Evolutionary conservation across 2,329 filamentous ascomycete species (phyloP).

Genomic region (Nemania bipapillata): DNA sequence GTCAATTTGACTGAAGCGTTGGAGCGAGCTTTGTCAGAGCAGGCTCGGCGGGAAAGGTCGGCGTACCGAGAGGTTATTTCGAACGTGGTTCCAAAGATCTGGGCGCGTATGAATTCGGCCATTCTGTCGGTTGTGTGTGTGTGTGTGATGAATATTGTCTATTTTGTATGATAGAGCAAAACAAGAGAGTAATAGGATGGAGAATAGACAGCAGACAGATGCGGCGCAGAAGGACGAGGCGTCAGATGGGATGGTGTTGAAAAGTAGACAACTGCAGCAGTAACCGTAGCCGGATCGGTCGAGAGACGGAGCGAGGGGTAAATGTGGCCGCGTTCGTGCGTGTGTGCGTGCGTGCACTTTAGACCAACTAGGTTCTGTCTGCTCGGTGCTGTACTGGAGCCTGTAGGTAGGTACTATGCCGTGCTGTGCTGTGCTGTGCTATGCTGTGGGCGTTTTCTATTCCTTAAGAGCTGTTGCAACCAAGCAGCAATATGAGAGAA

Average conservation of each 20-base stretch:
- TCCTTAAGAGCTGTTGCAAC: not conserved
- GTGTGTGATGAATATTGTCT: constrained; percentile 31
- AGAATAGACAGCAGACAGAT: constrained; percentile 2
- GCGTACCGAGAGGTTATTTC: constrained; percentile 96
- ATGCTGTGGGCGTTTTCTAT: not conserved
- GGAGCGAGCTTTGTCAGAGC: constrained; percentile 10
- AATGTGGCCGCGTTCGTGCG: constrained; percentile 18
- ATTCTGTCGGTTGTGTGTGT: constrained; percentile 69
- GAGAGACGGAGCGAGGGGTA: constrained; percentile 36
- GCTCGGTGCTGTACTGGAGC: not conserved
- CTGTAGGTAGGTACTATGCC: too few relatives aligned
- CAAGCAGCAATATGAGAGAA: not conserved
- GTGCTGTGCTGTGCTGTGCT: not conserved
- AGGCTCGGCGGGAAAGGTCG: constrained; percentile 2
- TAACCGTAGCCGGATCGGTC: constrained; percentile 10
- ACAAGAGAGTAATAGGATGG: constrained; percentile 10
- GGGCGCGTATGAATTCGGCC: constrained; percentile 98
- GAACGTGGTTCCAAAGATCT: constrained; percentile 99
- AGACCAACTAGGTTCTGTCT: too few relatives aligned
- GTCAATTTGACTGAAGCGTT: constrained; percentile 29
- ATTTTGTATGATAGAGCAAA: constrained; percentile 13
- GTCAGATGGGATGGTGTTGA: constrained; percentile 2
- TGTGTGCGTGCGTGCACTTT: not conserved
- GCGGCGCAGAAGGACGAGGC: constrained; percentile 6
- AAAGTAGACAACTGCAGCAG: not conserved